Base-by-base conservation (phyloP, 1,284 basidiomycete species). In the Anthracocystis walkeri region DNA sequence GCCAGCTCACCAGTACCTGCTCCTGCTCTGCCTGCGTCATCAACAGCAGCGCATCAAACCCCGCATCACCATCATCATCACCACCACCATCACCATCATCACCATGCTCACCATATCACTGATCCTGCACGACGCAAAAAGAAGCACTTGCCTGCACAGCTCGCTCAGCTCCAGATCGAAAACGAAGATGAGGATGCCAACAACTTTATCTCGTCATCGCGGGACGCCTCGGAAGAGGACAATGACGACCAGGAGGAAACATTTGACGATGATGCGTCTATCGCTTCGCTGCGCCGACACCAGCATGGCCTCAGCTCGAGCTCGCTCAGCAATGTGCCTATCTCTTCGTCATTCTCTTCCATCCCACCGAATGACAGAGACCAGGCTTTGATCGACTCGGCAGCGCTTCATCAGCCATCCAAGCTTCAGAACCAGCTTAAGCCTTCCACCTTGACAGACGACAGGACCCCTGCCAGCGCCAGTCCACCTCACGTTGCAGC, bases 171-270 rank as follows among this genome's bases (percentile, higher is more conserved):
- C 7, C 74, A 76, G 58, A 68, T 72, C 56, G 72, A 71, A 6
- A 65, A 69, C 54, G 72, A 78, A 25, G 72, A 75, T 7, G 64
- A 71, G 3, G 61, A 62, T 40, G 57, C 55, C 45, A 63, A 71
- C 52, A 71, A 71, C 51, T 65, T 68, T 45, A 72, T 78, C 45
- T 78, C 76, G 10, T 78, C 76, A 2, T 78, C 76, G 5, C 59
- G 76, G 7, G 76, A 78, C 50, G 76, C 76, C 25, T 75, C 72
- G 7, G 76, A 78, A 54, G 76, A 78, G 51, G 76, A 78, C 65
- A 78, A 78, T 42, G 76, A 78, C 52, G 76, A 78, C 12, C 68
- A 75, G 21, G 76, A 78, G 21, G 68, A 75, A 53, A 76, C 68
- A 2, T 76, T 76, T 23, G 74, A 76, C 46, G 74, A 76, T 29